Evolutionary conservation across 2,329 filamentous ascomycete genomes (phyloP).

Genomic region (Metarhizium album): DNA sequence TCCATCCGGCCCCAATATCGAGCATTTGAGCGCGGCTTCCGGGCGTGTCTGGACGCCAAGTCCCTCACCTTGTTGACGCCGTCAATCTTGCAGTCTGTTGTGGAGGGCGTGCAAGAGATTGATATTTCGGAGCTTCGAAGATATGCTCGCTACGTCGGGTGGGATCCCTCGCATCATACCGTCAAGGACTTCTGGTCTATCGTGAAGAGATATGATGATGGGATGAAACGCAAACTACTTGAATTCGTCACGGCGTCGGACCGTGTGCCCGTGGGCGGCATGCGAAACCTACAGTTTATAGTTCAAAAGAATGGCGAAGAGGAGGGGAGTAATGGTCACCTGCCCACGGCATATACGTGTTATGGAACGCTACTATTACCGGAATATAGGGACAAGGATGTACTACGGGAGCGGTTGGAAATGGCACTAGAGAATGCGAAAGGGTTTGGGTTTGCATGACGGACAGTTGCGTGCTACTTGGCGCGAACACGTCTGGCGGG

Average conservation of each 20-base stretch:
- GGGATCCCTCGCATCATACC: conserved; percentile 55
- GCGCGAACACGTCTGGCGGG: neutral
- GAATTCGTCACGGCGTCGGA: conserved; percentile 95
- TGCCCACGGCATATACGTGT: conserved; percentile 88
- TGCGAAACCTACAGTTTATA: conserved; percentile 71
- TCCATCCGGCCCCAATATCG: conserved; percentile 68
- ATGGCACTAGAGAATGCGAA: conserved; percentile 81
- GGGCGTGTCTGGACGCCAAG: conserved; percentile 58
- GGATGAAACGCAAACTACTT: conserved; percentile 64
- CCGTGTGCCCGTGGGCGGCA: conserved; percentile 77
- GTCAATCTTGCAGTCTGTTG: conserved; percentile 58
- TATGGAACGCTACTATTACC: conserved; percentile 83
- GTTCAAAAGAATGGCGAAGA: conserved; percentile 67
- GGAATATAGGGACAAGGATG: conserved; percentile 62
- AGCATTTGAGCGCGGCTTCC: conserved; percentile 76
- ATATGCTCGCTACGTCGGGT: conserved; percentile 72
- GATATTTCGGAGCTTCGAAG: conserved; percentile 63
- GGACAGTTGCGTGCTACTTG: neutral
- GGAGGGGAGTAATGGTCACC: conserved; percentile 36
- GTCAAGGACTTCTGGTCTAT: conserved; percentile 79
- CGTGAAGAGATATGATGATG: conserved; percentile 54
- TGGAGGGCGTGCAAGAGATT: conserved; percentile 77
- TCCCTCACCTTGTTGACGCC: conserved; percentile 65
- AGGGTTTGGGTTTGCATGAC: conserved; percentile 74
- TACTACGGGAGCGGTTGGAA: conserved; percentile 62